Evolutionary conservation across 495 filamentous ascomycete genomes (phyloP), one percentile per base, ranked within the genome.

Genomic region (Articulospora tetracladia): DNA sequence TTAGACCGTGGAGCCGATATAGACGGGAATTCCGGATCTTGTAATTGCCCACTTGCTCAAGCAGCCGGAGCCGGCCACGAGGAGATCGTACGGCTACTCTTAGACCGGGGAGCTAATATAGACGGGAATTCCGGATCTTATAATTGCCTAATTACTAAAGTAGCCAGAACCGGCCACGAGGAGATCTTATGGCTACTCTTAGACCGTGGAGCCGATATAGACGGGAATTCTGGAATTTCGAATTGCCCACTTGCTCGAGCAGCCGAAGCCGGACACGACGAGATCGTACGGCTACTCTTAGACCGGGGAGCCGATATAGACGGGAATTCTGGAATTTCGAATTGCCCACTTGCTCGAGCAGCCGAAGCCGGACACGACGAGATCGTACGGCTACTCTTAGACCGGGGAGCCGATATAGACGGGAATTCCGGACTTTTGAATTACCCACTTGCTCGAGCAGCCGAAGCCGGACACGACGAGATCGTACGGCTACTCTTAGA

Each of bases 371-470:
- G 68, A 7, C 58, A 69, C 28, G 55, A 60, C 48, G 41, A 19
- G 13, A 50, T 65, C 11, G 50, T 69, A 13, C 62, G 63, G 2
- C 69, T 74, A 17, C 63, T 83, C 20, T 48, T 85, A 25, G 68
- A 68, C 2, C 70, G 68, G 1, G 76, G 75, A 4, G 79, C 79
- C 3, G 71, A 79, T 53, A n/a, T 48, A 10, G 25, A 58, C n/a
- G 57, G 4, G 20, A 7, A 17, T 11, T 52, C 24, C 8, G n/a
- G n/a, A n/a, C n/a, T n/a, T n/a, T n/a, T n/a, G n/a, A n/a, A n/a
- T n/a, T n/a, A n/a, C n/a, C 7, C 48, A 41, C 28, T 59, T 12
- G 11, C 2, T n/a, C 3, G 19, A 51, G 57, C 57, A 32, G 57
- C 28, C 30, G 26, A 23, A 7, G 34, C 17, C 12, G 55, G 55